Conservation (phyloP, 495 filamentous ascomycete species). For the Symbiotaphrina buchneri region DNA sequence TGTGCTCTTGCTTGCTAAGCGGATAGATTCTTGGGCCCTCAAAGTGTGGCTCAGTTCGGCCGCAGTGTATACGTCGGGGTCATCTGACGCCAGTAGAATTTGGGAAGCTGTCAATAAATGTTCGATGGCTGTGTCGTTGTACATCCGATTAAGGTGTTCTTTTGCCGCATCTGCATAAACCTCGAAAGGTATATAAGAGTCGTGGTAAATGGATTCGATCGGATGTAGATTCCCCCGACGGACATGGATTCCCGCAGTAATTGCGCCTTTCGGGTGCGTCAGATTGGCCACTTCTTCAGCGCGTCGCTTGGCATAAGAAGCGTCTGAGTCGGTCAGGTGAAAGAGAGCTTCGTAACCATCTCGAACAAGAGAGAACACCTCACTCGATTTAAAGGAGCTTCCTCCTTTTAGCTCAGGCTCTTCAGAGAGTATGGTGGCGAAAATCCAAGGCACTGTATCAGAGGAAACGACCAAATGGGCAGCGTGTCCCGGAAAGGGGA, state of each 20-base stretch:
- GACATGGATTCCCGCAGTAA: slow-evolving; percentile 39
- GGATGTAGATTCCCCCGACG: slow-evolving; percentile 52
- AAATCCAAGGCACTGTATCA: slow-evolving; percentile 29
- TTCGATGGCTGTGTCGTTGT: background rate
- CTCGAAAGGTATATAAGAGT: slow-evolving; percentile 44
- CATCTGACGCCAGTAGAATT: slow-evolving; percentile 41
- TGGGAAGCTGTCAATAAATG: slow-evolving; percentile 9
- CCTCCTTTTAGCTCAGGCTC: slow-evolving; percentile 22
- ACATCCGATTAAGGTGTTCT: slow-evolving; percentile 9
- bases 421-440: slow-evolving; percentile 30
- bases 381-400: slow-evolving; percentile 21
- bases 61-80: slow-evolving; percentile 37
- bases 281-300: slow-evolving; percentile 22
- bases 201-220: slow-evolving; percentile 37
- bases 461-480: slow-evolving; percentile 45
- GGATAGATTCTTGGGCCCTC: slow-evolving; percentile 41
- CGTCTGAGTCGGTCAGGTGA: slow-evolving; percentile 29
- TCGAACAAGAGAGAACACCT: slow-evolving; percentile 33
- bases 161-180: slow-evolving; percentile 26
- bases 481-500: slow-evolving; percentile 49
- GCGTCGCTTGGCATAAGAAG: slow-evolving; percentile 26
- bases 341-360: slow-evolving; percentile 44
- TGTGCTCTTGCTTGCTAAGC: slow-evolving; percentile 32
- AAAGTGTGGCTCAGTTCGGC: slow-evolving; percentile 25
- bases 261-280: slow-evolving; percentile 18